These are phyloP conservation scores for Xylariaceae sp. DNA, from an alignment of 2,329 filamentous ascomycete genomes.

Conservation along the genomic window DNA sequence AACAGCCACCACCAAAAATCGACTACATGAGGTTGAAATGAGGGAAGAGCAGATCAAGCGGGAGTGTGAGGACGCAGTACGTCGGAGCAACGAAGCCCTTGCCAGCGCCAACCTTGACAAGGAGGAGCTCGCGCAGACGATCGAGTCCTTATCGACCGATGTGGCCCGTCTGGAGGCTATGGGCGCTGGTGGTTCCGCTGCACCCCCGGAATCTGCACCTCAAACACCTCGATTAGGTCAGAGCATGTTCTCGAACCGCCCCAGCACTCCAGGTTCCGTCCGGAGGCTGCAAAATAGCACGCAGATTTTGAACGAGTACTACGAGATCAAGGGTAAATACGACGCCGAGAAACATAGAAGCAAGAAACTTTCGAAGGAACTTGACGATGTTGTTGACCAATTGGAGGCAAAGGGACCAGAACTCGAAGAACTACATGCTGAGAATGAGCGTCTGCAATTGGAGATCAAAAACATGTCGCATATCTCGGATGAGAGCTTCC, in stretches of 20 bases:
- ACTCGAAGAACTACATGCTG: constrained; percentile 76
- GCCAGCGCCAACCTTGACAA: constrained; percentile 49
- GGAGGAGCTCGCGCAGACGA: constrained; percentile 42
- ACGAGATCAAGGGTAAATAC: constrained; percentile 67
- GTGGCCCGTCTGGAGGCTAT: constrained; percentile 50
- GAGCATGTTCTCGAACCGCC: constrained; percentile 42
- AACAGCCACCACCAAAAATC: constrained; percentile 65
- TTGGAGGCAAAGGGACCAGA: constrained; percentile 85
- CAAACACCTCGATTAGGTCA: constrained; percentile 60
- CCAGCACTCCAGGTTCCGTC: constrained; percentile 50
- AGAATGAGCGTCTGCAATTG: constrained; percentile 73
- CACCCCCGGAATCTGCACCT: constrained; percentile 44
- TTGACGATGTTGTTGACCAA: constrained; percentile 82
- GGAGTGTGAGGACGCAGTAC: constrained; percentile 58
- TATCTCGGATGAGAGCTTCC: constrained; percentile 75
- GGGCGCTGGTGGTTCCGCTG: constrained; percentile 36
- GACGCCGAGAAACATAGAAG: constrained; percentile 70
- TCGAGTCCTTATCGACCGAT: constrained; percentile 48
- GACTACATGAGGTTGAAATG: constrained; percentile 65
- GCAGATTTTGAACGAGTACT: constrained; percentile 61
- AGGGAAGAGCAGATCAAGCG: constrained; percentile 61
- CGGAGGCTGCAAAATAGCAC: constrained; percentile 58
- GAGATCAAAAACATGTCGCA: constrained; percentile 83
- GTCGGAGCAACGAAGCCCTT: constrained; percentile 52
- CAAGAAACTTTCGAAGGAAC: constrained; percentile 67